Conservation (phyloP, 176 grass and related monocot genomes). For the Avena eriantha region DNA sequence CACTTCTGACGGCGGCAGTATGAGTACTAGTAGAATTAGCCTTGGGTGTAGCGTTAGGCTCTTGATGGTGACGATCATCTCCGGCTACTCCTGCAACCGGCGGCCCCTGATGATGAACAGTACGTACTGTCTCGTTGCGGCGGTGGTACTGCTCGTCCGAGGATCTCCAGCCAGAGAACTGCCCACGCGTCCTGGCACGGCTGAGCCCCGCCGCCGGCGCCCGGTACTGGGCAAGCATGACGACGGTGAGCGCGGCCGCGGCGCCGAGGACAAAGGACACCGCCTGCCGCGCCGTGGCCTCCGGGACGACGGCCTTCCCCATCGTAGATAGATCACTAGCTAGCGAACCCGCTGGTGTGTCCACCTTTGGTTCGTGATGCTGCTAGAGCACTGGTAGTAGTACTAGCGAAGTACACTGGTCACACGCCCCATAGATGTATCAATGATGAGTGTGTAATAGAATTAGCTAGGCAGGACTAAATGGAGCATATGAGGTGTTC, state of each 20-base stretch:
- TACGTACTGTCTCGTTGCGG: not conserved
- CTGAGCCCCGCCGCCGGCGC: constrained; percentile 20
- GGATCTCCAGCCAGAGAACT: not conserved
- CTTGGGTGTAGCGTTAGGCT: not conserved
- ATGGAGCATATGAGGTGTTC: not conserved
- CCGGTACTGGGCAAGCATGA: constrained; percentile 46
- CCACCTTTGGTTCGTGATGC: not conserved
- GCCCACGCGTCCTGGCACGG: not conserved
- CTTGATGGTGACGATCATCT: not conserved
- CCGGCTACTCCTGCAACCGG: not conserved
- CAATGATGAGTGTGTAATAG: not conserved
- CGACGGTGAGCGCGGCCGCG: constrained; percentile 39
- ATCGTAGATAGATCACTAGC: not conserved
- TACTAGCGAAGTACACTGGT: not conserved
- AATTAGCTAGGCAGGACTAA: not conserved
- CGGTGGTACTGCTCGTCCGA: not conserved
- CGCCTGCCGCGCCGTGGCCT: constrained; percentile 31
- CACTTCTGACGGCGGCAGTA: not conserved
- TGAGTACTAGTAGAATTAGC: not conserved
- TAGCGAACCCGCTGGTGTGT: not conserved
- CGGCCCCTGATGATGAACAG: not conserved
- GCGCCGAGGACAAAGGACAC: constrained; percentile 51
- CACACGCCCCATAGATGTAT: not conserved
- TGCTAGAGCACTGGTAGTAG: not conserved
- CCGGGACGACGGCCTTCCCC: not conserved